phyloP scores from a whole-genome alignment of 768 basidiomycete species.

The Hygrophoropsis aurantiaca region DNA sequence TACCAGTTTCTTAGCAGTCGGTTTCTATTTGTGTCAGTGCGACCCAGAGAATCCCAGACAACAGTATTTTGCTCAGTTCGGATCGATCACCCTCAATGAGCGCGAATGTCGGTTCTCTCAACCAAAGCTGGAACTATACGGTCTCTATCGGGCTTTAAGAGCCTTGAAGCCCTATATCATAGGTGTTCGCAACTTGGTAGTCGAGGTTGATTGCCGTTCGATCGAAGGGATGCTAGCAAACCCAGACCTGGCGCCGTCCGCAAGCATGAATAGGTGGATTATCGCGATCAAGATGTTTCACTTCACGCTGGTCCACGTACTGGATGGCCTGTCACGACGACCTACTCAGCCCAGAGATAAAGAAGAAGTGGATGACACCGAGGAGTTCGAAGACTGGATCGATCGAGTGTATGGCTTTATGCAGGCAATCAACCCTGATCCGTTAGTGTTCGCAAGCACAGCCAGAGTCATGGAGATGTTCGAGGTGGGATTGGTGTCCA shows the following conservation, averaged over 20 bases:
- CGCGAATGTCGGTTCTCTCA: slow-evolving; percentile 13
- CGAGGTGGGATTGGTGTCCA: too few relatives aligned
- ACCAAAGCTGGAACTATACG: slow-evolving; percentile 30
- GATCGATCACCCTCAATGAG: slow-evolving; percentile 38
- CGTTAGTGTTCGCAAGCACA: too few relatives aligned
- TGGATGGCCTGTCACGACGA: slow-evolving; percentile 30
- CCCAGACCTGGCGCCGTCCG: slow-evolving; percentile 27
- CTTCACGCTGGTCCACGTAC: slow-evolving; percentile 28
- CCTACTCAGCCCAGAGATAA: neutral
- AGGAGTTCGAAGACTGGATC: too few relatives aligned
- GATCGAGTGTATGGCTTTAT: too few relatives aligned
- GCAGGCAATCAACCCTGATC: too few relatives aligned
- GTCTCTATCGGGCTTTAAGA: slow-evolving; percentile 19
- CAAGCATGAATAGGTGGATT: slow-evolving; percentile 28
- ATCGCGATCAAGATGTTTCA: slow-evolving; percentile 23
- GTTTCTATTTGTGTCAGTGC: slow-evolving; percentile 30
- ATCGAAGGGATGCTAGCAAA: slow-evolving; percentile 37
- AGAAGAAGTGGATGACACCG: neutral
- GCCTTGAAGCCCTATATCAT: slow-evolving; percentile 9
- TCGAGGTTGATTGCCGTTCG: slow-evolving; percentile 26
- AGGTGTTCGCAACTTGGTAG: slow-evolving; percentile 14
- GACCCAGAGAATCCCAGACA: slow-evolving; percentile 10
- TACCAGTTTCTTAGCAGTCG: slow-evolving; percentile 30
- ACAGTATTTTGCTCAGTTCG: slow-evolving; percentile 34
- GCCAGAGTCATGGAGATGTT: too few relatives aligned